Evolutionary conservation across 2,329 filamentous ascomycete genomes (phyloP), one percentile per base, ranked within the genome.

Genomic region (Didymella glomerata): DNA sequence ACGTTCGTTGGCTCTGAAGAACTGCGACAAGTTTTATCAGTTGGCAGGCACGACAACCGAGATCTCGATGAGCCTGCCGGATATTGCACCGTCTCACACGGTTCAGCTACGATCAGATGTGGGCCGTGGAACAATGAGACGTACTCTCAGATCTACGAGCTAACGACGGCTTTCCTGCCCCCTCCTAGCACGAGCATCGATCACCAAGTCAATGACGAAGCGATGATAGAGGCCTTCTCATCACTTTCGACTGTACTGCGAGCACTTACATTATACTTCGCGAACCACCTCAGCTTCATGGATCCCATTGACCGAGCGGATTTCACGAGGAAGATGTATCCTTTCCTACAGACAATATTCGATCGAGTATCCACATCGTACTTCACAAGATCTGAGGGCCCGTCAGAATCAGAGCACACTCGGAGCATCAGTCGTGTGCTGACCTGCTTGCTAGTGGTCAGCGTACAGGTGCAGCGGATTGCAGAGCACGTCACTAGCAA

Each of bases 1-100:
- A 86, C 85, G 4, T 85, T 88, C 59, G 77, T 88, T 57, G 86
- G 86, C 27, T 85, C 84, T 63, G 84, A 84, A 3, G 81, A 84
- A 25, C 81, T 88, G 46, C 68, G 73, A 16, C 78, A 77, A 34
- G 81, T 81, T 34, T 63, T 88, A 5, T 60, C 47, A 8, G 42
- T 54, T 11, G 47, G 51, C 7, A 52, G 47, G 16, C 25, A 46
- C 1, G 53, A 48, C 22, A 9, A 59, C 44, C 68, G 82, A 40
- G 71, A 84, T 62, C 59, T 86, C 25, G 81, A 85, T 59, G 65
- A 72, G 28, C 65, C 70, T 48, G 71, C 72, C 36, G 79, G 81
- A 14, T 69, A 75, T 49, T 67, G 71, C 76, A 50, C 66, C 6
- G 73, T 86, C 20, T 63, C 67, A 8, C 61, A 80, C 30, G 70